A percentile compares a stretch with the other conserved stretches of the same genome.
phyloP scores from a whole-genome alignment of 1,139 yeast genomes.

The Geotrichum reessii region DNA sequence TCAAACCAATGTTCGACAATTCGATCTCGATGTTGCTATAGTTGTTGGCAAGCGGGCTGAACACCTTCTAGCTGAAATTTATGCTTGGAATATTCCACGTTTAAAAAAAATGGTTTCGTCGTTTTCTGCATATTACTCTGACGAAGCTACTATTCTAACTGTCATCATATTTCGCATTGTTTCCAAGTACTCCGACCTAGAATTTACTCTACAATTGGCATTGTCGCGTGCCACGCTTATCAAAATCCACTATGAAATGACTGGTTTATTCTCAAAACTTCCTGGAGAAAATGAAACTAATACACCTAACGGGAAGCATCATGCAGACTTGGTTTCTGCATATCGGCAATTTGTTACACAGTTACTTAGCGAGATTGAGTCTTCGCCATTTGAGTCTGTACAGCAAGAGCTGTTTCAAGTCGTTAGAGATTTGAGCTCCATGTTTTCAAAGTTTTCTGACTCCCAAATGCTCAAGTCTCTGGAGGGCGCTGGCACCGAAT shows the following conservation, averaged over 20 bases:
- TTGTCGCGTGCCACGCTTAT: constrained; percentile 35
- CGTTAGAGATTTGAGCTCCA: constrained; percentile 33
- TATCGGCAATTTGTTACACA: constrained; percentile 34
- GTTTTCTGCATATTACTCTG: constrained; percentile 28
- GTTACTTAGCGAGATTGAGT: constrained; percentile 32
- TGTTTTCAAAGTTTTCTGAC: constrained; percentile 32
- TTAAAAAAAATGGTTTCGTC: constrained; percentile 31
- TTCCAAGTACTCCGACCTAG: constrained; percentile 29
- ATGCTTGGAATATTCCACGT: constrained; percentile 32
- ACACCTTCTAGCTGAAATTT: constrained; percentile 29
- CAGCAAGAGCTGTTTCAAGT: constrained; percentile 36
- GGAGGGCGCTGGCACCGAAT: constrained; percentile 7
- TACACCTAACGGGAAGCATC: background rate
- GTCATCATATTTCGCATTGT: constrained; percentile 33
- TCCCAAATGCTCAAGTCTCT: constrained; percentile 16
- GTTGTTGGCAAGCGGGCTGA: constrained; percentile 31
- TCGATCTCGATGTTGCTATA: constrained; percentile 35
- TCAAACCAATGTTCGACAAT: constrained; percentile 29
- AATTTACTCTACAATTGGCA: constrained; percentile 33
- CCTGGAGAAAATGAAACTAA: constrained; percentile 18
- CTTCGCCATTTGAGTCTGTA: constrained; percentile 32
- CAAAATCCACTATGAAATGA: constrained; percentile 35
- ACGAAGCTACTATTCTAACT: constrained; percentile 35
- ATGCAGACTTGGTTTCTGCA: constrained; percentile 24
- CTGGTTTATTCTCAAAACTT: constrained; percentile 25